Conservation (phyloP, 805 yeast species). For the Blastobotrys muscicola region DNA sequence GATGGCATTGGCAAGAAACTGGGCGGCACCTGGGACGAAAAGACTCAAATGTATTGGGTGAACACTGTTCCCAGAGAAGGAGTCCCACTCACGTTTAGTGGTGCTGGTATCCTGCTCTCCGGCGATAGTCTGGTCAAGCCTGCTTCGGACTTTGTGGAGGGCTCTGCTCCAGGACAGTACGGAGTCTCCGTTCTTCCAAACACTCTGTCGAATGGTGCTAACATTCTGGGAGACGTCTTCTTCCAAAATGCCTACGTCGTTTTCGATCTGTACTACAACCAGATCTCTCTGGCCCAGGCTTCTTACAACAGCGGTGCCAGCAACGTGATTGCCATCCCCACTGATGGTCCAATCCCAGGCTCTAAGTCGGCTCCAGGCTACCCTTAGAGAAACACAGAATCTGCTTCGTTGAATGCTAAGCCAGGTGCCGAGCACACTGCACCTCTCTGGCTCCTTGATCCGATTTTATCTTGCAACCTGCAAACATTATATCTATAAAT, state of each 20-base stretch:
- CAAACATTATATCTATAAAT: no score
- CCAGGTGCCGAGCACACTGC: no score
- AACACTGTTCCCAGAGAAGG: slow-evolving; percentile 13
- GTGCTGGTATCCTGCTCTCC: slow-evolving; percentile 16
- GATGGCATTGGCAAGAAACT: not conserved
- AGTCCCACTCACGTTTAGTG: slow-evolving; percentile 14
- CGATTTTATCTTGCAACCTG: no score
- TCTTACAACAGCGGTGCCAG: slow-evolving; percentile 19
- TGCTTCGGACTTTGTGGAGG: no score
- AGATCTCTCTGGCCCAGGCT: slow-evolving; percentile 48
- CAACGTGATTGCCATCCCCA: slow-evolving; percentile 17
- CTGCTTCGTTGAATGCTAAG: no score
- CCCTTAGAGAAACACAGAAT: no score
- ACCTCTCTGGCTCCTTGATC: no score
- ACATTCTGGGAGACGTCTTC: slow-evolving; percentile 48
- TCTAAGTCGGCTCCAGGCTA: no score
- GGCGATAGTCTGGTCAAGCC: slow-evolving; percentile 13
- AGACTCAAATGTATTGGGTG: not conserved
- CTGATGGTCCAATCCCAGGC: no score
- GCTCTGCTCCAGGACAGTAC: no score
- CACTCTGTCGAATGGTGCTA: slow-evolving; percentile 6
- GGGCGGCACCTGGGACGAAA: not conserved
- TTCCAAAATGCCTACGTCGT: slow-evolving; percentile 56
- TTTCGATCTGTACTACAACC: slow-evolving; percentile 46
- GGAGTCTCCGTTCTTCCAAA: not conserved